Evolutionary conservation across 768 basidiomycete species (phyloP).

Genomic region (Amanita rubescens): DNA sequence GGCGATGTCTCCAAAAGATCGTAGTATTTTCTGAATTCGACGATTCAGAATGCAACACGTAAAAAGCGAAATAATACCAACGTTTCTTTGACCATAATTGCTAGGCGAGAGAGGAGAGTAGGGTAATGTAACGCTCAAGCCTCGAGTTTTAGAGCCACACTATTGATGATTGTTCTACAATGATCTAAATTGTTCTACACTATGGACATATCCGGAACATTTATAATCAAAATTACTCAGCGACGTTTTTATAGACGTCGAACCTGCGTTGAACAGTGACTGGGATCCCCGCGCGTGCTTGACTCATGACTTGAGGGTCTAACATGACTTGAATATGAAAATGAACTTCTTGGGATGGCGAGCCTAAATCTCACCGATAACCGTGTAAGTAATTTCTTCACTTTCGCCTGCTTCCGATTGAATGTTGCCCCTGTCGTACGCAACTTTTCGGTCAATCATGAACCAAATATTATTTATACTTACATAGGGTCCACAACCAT

Average conservation of each 20-base stretch:
- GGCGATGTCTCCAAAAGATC: slow-evolving; percentile 85
- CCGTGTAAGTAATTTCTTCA: slow-evolving; percentile 72
- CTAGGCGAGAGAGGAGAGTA: slow-evolving; percentile 14
- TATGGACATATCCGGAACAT: slow-evolving; percentile 28
- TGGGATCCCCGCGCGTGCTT: slow-evolving; percentile 77
- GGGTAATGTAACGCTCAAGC: neutral
- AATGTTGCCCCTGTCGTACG: slow-evolving; percentile 64
- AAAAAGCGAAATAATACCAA: slow-evolving; percentile 22
- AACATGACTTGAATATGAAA: neutral
- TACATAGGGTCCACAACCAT: slow-evolving; percentile 89
- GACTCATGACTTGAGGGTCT: slow-evolving; percentile 49
- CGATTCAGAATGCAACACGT: slow-evolving; percentile 5
- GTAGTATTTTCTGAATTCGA: slow-evolving; percentile 67
- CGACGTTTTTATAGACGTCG: slow-evolving; percentile 82
- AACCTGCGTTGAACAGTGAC: slow-evolving; percentile 90
- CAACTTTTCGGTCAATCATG: slow-evolving; percentile 7
- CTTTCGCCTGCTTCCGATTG: slow-evolving; percentile 66
- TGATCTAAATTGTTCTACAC: slow-evolving; percentile 34
- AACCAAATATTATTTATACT: slow-evolving; percentile 20
- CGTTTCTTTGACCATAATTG: slow-evolving; percentile 66
- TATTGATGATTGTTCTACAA: slow-evolving; percentile 37
- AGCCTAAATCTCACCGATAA: slow-evolving; percentile 72
- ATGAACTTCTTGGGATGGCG: neutral
- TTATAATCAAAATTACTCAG: neutral
- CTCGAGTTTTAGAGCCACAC: slow-evolving; percentile 24